Evolutionary conservation across 306 rosid species (phyloP).

Genomic region (Hippophae rhamnoides): DNA sequence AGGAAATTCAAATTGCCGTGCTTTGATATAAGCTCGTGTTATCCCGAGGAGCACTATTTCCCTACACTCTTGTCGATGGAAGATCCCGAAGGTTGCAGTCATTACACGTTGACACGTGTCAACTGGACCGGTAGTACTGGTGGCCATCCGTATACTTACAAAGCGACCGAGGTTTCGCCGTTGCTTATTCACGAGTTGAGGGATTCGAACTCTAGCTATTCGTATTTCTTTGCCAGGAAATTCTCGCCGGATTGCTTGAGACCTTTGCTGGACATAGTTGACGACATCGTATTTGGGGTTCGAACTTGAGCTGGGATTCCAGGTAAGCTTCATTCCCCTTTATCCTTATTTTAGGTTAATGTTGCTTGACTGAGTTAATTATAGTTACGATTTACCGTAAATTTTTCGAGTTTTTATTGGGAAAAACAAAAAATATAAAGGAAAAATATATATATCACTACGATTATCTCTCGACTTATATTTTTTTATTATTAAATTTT

Average conservation of each 20-base stretch:
- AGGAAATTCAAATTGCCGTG: conserved; percentile 73
- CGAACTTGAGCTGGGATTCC: conserved; percentile 7
- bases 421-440: no score
- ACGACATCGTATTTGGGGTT: conserved; percentile 65
- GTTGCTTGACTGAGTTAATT: no score
- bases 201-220: conserved; percentile 55
- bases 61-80: conserved; percentile 74
- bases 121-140: conserved; percentile 85
- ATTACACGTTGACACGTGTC: conserved; percentile 65
- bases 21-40: conserved; percentile 52
- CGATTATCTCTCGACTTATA: no score
- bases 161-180: conserved; percentile 39
- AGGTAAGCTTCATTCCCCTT: no score
- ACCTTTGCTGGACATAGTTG: conserved; percentile 55
- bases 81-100: conserved; percentile 74
- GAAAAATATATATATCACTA: no score
- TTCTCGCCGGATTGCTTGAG: conserved; percentile 73
- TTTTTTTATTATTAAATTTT: no score
- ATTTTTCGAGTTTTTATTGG: no score
- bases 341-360: no score
- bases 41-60: conserved; percentile 91
- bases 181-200: conserved; percentile 46
- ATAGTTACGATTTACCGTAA: no score
- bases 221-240: conserved; percentile 76
- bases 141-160: conserved; percentile 79